A percentile compares a stretch with the other conserved stretches of the same genome.
phyloP scores from a whole-genome alignment of 169 alveolate species.

The Plasmodium inui region DNA sequence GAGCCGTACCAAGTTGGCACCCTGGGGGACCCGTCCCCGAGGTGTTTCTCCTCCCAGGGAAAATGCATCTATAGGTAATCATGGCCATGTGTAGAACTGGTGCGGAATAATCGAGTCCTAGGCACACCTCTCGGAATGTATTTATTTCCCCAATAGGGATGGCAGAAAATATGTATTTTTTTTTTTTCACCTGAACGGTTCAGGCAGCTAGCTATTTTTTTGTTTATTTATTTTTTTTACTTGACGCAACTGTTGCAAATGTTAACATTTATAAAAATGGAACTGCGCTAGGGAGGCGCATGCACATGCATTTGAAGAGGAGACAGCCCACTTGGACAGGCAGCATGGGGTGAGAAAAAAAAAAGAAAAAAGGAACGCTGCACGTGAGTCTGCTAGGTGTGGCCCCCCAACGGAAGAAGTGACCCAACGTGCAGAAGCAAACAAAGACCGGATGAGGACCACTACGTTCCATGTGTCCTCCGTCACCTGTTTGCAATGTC shows the following conservation, averaged over 20 bases:
- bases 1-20: too few relatives aligned
- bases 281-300: not conserved
- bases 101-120: too few relatives aligned
- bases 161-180: not conserved
- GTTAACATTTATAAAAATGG: not conserved
- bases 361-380: not conserved
- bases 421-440: not conserved
- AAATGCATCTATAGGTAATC: too few relatives aligned
- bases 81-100: too few relatives aligned
- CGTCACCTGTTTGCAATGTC: too few relatives aligned
- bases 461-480: not conserved
- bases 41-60: too few relatives aligned
- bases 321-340: not conserved
- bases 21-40: too few relatives aligned
- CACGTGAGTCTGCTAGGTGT: not conserved
- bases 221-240: not conserved
- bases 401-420: not conserved
- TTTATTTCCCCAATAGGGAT: too few relatives aligned
- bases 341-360: not conserved
- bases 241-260: not conserved
- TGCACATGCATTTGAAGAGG: not conserved
- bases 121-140: too few relatives aligned
- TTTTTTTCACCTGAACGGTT: not conserved
- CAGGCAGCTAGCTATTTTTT: not conserved
- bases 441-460: not conserved